Percentiles rank a stretch among this genome's conserved stretches.
Conservation (phyloP, 768 basidiomycete genomes). For the Lactifluus volemus region DNA sequence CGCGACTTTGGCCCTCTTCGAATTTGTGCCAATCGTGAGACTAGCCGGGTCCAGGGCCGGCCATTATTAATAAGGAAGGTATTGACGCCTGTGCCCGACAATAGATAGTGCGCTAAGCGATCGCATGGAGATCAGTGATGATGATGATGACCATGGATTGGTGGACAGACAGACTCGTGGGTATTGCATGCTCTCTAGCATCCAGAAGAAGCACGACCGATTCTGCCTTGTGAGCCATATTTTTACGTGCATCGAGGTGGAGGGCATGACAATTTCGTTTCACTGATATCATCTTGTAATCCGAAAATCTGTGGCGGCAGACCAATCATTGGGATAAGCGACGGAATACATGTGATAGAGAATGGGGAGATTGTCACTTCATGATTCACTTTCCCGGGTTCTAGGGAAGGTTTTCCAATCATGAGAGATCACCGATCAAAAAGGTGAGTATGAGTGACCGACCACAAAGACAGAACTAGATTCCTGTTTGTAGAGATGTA, state of each 20-base stretch:
- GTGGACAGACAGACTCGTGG: constrained; percentile 21
- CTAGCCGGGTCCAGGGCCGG: background rate
- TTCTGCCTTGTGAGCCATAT: constrained; percentile 35
- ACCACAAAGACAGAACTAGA: constrained; percentile 9
- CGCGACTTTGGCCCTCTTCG: background rate
- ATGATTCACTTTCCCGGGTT: constrained; percentile 38
- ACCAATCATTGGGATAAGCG: constrained; percentile 42
- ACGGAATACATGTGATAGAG: constrained; percentile 40
- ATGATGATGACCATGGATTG: constrained; percentile 12
- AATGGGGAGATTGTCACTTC: constrained; percentile 33
- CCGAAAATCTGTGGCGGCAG: constrained; percentile 26
- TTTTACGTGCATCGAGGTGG: constrained; percentile 37
- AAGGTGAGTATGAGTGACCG: constrained; percentile 28
- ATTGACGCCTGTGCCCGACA: background rate
- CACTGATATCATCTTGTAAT: constrained; percentile 11
- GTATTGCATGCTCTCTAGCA: constrained; percentile 28
- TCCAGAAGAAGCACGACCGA: constrained; percentile 27
- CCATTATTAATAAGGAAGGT: background rate
- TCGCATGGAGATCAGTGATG: constrained; percentile 31
- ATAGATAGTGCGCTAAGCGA: constrained; percentile 30
- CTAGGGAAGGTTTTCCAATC: constrained; percentile 34
- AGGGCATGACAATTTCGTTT: constrained; percentile 31
- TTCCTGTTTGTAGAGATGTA: constrained; percentile 27
- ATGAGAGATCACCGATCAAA: constrained; percentile 44
- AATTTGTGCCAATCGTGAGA: too few relatives aligned